Evolutionary conservation across 805 yeast species (phyloP).

Genomic region (Starmerella ratchasimensis): DNA sequence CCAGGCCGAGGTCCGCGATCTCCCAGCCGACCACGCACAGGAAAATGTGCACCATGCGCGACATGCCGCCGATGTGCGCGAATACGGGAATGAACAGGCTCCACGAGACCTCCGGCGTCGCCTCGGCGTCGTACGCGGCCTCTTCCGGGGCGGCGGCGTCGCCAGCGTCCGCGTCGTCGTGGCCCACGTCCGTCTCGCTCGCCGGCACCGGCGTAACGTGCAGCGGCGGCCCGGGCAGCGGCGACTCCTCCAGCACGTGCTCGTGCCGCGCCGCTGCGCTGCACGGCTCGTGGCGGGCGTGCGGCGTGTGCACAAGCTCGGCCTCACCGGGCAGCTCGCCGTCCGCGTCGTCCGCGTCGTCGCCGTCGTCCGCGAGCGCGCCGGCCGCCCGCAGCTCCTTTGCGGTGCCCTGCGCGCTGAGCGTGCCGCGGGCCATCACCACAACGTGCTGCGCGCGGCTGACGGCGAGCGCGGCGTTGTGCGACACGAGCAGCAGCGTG

Average conservation of each 20-base stretch:
- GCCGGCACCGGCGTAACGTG: too few relatives aligned
- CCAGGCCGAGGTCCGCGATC: constrained; percentile 13
- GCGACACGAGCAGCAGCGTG: constrained; percentile 85
- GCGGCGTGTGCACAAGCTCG: not conserved
- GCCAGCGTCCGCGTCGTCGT: not conserved
- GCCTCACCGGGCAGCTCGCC: too few relatives aligned
- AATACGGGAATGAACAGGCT: constrained; percentile 62
- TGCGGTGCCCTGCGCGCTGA: constrained; percentile 68
- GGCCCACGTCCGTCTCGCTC: too few relatives aligned
- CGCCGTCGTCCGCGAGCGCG: constrained; percentile 75
- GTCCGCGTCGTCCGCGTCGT: constrained; percentile 31
- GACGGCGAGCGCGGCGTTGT: constrained; percentile 80
- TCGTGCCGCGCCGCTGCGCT: too few relatives aligned
- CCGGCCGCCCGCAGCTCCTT: constrained; percentile 51
- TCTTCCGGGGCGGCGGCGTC: constrained; percentile 17
- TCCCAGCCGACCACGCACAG: constrained; percentile 7
- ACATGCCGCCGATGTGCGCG: constrained; percentile 55
- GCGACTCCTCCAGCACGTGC: too few relatives aligned
- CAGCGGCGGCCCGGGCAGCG: too few relatives aligned
- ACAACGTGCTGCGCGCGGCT: constrained; percentile 70
- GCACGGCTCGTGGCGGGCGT: not conserved
- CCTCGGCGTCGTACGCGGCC: constrained; percentile 46
- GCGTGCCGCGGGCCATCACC: constrained; percentile 70
- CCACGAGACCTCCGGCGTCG: constrained; percentile 71
- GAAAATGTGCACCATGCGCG: constrained; percentile 34